Percentiles rank a stretch among this genome's conserved stretches.
These are phyloP conservation scores for Sugiyamaella pinicola DNA, from an alignment of 1,139 yeast genomes.

Conservation along the genomic window DNA sequence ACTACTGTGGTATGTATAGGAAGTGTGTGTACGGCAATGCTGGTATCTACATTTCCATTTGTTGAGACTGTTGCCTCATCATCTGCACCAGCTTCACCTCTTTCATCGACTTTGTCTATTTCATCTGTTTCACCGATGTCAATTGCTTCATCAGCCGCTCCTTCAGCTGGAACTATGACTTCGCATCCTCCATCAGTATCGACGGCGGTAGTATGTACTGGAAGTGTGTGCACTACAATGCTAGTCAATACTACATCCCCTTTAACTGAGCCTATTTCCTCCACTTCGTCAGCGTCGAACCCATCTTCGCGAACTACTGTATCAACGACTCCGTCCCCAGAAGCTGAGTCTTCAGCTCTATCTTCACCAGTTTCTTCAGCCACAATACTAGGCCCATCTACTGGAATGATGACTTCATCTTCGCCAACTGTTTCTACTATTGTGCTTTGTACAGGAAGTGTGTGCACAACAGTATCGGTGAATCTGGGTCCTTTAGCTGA, in stretches of 20 bases:
- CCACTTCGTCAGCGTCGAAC: not conserved
- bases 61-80: not conserved
- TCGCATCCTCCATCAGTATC: not conserved
- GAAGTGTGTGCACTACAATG: slow-evolving; percentile 20
- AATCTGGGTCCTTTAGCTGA: not conserved
- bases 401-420: not conserved
- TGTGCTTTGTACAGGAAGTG: slow-evolving; percentile 11
- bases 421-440: no score
- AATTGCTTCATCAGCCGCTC: slow-evolving; percentile 8
- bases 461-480: slow-evolving; percentile 17
- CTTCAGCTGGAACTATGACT: not conserved
- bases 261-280: not conserved
- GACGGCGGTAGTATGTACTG: slow-evolving; percentile 16
- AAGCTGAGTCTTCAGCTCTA: not conserved
- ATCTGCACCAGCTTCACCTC: not conserved
- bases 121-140: not conserved
- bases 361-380: not conserved
- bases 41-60: slow-evolving; percentile 1
- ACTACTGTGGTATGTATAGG: slow-evolving; percentile 11
- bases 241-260: slow-evolving; percentile 9
- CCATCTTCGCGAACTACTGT: not conserved
- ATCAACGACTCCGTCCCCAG: slow-evolving; percentile 3
- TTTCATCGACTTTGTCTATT: not conserved
- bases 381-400: not conserved
- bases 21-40: slow-evolving; percentile 19